Percentiles rank a stretch among this genome's conserved stretches.
Conservation (phyloP, 2,329 filamentous ascomycete genomes). For the Penicillium paneum region DNA sequence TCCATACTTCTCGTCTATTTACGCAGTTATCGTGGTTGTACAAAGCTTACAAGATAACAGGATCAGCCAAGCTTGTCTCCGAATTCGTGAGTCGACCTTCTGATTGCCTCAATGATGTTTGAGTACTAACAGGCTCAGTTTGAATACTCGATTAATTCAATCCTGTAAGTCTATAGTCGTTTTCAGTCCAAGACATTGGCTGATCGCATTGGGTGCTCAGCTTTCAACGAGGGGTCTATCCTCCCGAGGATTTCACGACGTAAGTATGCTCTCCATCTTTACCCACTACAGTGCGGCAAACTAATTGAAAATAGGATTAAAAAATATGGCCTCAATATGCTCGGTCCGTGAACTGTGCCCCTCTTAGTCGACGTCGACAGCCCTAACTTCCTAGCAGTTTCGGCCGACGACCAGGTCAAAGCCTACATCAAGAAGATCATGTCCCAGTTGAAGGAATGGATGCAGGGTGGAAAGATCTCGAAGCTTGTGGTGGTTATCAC, state of each 20-base stretch:
- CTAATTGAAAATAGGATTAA: slow-evolving; percentile 61
- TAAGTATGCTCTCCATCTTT: slow-evolving; percentile 44
- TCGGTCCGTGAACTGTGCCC: slow-evolving; percentile 52
- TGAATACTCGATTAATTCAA: slow-evolving; percentile 97
- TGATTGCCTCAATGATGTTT: slow-evolving; percentile 7
- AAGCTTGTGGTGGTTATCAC: slow-evolving; percentile 97
- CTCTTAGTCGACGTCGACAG: not conserved
- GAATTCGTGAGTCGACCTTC: slow-evolving; percentile 71
- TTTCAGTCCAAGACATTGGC: not conserved
- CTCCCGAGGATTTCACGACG: slow-evolving; percentile 94
- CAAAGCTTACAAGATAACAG: slow-evolving; percentile 42
- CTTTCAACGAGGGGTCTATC: slow-evolving; percentile 80
- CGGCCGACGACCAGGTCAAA: slow-evolving; percentile 95
- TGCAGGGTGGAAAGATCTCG: slow-evolving; percentile 93
- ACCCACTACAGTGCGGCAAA: not conserved
- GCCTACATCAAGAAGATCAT: slow-evolving; percentile 99
- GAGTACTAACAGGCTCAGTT: slow-evolving; percentile 56
- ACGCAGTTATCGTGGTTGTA: not conserved
- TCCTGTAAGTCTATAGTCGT: slow-evolving; percentile 61
- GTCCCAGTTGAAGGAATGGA: slow-evolving; percentile 96
- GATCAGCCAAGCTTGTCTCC: slow-evolving; percentile 79
- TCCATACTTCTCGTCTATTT: slow-evolving; percentile 10
- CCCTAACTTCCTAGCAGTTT: slow-evolving; percentile 55
- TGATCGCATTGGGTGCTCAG: slow-evolving; percentile 45
- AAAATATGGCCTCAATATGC: slow-evolving; percentile 99